Evolutionary conservation across 225 moss, liverwort and hornwort genomes (phyloP).

Genomic region (Marchantia polymorpha): DNA sequence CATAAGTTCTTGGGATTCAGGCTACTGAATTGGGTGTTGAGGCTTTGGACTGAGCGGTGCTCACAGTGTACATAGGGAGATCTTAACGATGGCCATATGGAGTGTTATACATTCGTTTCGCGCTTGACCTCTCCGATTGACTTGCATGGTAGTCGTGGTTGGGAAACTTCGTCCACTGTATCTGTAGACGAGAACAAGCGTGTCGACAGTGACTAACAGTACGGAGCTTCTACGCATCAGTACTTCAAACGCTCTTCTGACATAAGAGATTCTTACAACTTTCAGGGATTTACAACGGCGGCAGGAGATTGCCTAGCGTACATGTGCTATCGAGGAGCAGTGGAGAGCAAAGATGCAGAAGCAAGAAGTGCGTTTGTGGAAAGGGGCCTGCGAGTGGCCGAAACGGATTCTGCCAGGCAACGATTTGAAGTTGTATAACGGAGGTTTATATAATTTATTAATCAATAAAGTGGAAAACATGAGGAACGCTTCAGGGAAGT

Average conservation of each 20-base stretch:
- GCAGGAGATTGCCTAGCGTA: constrained; percentile 86
- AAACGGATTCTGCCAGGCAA: constrained; percentile 63
- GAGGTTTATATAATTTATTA: too few relatives aligned
- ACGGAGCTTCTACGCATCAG: too few relatives aligned
- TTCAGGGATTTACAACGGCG: constrained; percentile 72
- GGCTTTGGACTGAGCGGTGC: too few relatives aligned
- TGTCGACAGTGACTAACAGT: background rate
- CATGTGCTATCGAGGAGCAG: constrained; percentile 63
- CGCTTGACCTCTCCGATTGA: background rate
- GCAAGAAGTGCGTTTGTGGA: constrained; percentile 45
- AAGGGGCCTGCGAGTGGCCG: constrained; percentile 56
- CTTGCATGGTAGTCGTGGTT: background rate
- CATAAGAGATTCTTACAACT: background rate
- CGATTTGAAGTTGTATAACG: constrained; percentile 37
- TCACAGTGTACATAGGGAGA: too few relatives aligned
- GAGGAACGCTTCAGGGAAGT: too few relatives aligned
- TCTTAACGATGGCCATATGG: too few relatives aligned
- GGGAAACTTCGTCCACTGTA: background rate
- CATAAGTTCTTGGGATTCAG: too few relatives aligned
- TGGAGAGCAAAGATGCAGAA: constrained; percentile 50
- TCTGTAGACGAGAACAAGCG: background rate
- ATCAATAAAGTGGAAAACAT: too few relatives aligned
- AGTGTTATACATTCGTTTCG: too few relatives aligned
- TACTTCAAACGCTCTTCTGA: background rate
- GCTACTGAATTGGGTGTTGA: too few relatives aligned